These are phyloP conservation scores for Stellera chamaejasme DNA, from an alignment of 345 rosid species.

Conservation along the genomic window DNA sequence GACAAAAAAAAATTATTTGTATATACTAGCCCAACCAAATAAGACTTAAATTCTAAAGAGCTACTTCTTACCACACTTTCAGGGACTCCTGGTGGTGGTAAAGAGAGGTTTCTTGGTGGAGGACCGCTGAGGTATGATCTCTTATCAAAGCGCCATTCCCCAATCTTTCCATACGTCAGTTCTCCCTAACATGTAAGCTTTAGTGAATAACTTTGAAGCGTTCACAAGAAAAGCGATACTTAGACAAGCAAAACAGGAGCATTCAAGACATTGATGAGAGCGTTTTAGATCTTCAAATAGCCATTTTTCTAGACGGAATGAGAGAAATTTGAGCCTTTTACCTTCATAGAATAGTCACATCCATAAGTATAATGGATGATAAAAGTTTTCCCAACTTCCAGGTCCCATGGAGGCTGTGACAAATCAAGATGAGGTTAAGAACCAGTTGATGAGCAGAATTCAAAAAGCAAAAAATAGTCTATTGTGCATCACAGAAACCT, in stretches of 20 bases:
- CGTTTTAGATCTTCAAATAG: no score
- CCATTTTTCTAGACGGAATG: no score
- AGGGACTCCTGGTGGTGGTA: conserved; percentile 80
- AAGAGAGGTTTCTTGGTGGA: conserved; percentile 59
- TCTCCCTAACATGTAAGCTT: conserved; percentile 33
- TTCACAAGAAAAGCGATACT: not conserved
- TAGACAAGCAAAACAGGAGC: not conserved
- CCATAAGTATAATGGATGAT: conserved; percentile 75
- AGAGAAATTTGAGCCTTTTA: conserved; percentile 10
- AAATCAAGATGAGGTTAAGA: not conserved
- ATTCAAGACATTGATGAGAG: not conserved
- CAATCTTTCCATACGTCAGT: conserved; percentile 62
- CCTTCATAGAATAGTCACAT: conserved; percentile 62
- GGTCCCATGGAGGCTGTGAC: conserved; percentile 78
- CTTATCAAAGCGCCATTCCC: conserved; percentile 83
- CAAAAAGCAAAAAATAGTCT: conserved; percentile 9
- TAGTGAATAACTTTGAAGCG: conserved; percentile 4
- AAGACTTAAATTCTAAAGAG: not conserved
- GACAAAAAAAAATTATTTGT: no score
- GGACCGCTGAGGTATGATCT: conserved; percentile 59
- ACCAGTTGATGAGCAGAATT: not conserved
- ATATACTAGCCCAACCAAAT: no score
- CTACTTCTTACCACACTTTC: conserved; percentile 67
- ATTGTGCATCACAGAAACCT: conserved; percentile 31
- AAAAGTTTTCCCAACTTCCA: conserved; percentile 51